These are phyloP conservation scores for Austroboletus eburneus DNA, from an alignment of 768 basidiomycete species.

Conservation along the genomic window DNA sequence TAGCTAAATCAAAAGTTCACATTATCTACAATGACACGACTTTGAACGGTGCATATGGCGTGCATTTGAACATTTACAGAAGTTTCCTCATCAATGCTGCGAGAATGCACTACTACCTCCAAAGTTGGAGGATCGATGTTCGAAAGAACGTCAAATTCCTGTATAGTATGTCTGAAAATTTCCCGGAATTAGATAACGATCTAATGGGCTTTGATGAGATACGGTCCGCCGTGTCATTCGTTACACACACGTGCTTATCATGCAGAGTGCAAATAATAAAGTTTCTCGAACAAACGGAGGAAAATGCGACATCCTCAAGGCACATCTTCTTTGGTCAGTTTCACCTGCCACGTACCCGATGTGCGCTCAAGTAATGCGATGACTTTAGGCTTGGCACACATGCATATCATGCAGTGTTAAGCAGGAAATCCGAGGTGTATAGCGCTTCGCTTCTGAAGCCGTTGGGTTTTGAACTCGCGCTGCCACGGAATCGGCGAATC, in stretches of 20 bases:
- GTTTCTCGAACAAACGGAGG: conserved; percentile 37
- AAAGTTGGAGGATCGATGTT: conserved; percentile 49
- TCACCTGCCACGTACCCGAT: neutral
- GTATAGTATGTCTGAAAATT: conserved; percentile 43
- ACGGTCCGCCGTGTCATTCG: conserved; percentile 58
- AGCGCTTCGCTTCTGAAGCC: conserved; percentile 39
- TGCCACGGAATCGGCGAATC: conserved; percentile 41
- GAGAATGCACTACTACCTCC: conserved; percentile 83
- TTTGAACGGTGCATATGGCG: conserved; percentile 57
- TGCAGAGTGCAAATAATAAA: conserved; percentile 40
- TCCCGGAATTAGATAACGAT: too few relatives aligned
- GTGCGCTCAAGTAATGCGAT: conserved; percentile 3
- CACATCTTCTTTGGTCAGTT: conserved; percentile 58
- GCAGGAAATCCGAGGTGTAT: conserved; percentile 49
- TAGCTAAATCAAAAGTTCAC: conserved; percentile 71
- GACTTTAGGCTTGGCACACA: conserved; percentile 68
- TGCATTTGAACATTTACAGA: conserved; percentile 84
- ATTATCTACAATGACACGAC: conserved; percentile 73
- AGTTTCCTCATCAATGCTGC: conserved; percentile 78
- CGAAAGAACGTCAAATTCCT: conserved; percentile 48
- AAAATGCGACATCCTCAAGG: conserved; percentile 44
- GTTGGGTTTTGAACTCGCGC: conserved; percentile 49
- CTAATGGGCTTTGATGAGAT: conserved; percentile 46
- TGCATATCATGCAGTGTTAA: conserved; percentile 70
- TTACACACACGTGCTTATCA: conserved; percentile 51